These are phyloP conservation scores for Vaccinium darrowii DNA, from an alignment of 148 eudicot genomes.

Conservation along the genomic window DNA sequence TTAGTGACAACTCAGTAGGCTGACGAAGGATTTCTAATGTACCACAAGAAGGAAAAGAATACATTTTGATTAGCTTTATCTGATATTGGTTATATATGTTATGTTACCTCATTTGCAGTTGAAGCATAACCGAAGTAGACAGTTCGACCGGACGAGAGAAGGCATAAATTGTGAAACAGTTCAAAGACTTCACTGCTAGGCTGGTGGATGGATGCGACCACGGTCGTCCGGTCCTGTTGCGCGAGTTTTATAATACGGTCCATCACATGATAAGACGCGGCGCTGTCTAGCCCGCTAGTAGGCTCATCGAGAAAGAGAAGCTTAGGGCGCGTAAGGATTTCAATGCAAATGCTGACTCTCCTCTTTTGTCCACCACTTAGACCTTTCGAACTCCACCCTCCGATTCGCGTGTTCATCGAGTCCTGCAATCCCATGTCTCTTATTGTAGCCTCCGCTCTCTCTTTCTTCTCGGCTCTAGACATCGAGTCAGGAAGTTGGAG, in stretches of 20 bases:
- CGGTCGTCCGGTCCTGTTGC: conserved; percentile 32
- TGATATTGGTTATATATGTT: background rate
- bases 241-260: conserved; percentile 32
- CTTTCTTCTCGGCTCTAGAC: conserved; percentile 47
- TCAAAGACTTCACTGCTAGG: conserved; percentile 48
- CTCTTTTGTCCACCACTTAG: conserved; percentile 48
- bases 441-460: conserved; percentile 52
- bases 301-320: conserved; percentile 57
- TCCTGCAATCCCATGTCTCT: conserved; percentile 76
- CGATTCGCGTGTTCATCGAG: conserved; percentile 40
- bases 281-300: conserved; percentile 56
- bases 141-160: conserved; percentile 41
- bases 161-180: conserved; percentile 39
- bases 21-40: background rate
- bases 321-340: conserved; percentile 39
- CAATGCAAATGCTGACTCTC: conserved; percentile 52
- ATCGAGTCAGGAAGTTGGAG: conserved; percentile 66
- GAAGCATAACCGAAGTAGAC: conserved; percentile 36
- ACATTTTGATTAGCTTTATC: background rate
- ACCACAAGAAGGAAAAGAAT: background rate
- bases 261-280: conserved; percentile 52
- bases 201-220: conserved; percentile 48
- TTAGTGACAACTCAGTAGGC: too few relatives aligned
- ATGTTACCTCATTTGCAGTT: conserved; percentile 33
- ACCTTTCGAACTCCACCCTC: conserved; percentile 41